phyloP scores from a whole-genome alignment of 495 filamentous ascomycete genomes.

The Astrocystis sublimbata region DNA sequence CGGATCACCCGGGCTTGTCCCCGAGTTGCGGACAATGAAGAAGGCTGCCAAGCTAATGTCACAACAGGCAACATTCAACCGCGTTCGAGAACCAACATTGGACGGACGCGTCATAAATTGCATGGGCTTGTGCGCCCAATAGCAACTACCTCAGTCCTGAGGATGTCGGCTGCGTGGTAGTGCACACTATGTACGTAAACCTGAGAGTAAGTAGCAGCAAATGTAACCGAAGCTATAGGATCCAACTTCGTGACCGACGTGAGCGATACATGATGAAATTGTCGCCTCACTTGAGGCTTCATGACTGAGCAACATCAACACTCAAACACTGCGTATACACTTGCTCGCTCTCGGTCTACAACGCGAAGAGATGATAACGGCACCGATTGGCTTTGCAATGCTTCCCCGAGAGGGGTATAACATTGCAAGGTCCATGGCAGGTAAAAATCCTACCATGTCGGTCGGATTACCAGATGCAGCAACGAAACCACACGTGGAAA shows the following conservation, averaged over 20 bases:
- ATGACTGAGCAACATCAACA: no score
- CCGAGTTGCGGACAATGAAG: not conserved
- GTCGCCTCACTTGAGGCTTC: no score
- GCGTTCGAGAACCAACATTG: not conserved
- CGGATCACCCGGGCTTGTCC: not conserved
- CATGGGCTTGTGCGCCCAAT: constrained; percentile 7
- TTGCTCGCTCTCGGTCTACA: no score
- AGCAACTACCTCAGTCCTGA: not conserved
- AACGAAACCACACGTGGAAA: not conserved
- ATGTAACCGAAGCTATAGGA: not conserved
- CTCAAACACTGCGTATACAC: no score
- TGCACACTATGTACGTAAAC: no score
- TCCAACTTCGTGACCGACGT: constrained; percentile 2
- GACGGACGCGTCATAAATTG: not conserved
- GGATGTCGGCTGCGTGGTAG: not conserved
- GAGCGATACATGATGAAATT: no score
- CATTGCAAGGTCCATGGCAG: not conserved
- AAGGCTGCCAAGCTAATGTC: constrained; percentile 1
- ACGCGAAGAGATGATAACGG: no score
- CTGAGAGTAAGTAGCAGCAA: not conserved
- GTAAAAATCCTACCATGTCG: not conserved
- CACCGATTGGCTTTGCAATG: no score
- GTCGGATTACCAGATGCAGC: not conserved
- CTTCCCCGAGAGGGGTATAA: no score
- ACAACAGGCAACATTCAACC: not conserved